Evolutionary conservation across 2,329 filamentous ascomycete genomes (phyloP), one percentile per base, ranked within the genome.

Genomic region (Scedosporium dehoogii): DNA sequence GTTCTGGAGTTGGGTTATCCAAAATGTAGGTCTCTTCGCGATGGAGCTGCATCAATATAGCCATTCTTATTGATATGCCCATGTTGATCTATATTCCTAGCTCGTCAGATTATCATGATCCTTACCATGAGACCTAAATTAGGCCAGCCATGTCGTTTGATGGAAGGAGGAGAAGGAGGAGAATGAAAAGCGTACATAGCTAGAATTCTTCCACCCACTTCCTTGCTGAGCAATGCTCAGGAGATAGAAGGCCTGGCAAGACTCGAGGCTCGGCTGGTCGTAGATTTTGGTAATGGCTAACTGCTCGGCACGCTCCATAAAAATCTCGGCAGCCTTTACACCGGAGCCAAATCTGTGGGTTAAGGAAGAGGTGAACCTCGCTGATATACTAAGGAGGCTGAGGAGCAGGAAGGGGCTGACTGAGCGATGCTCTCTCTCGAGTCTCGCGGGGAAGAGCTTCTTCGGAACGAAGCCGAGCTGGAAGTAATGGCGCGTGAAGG

Each of bases 381-480:
- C 81, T 3, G 82, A 84, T 61, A 85, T 77, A 66, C 81, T 81
- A 33, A 85, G 76, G 59, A 85, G 79, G 63, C 78, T 76, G 10
- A 84, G 73, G 21, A 85, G 72, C 25, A 85, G 74, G 63, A 85
- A 85, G 21, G 79, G 73, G 69, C 78, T 82, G 65, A 82, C 73
- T n/a, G 78, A 78, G 14, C 73, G 73, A 29, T 75, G 73, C 61
- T 82, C 75, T 3, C 75, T 75, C 46, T 72, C 74, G n/a, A 85
- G 72, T 6, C 75, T 74, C 25, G 76, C 72, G 1, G 76, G 73
- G 60, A 85, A 84, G 59, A 76, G 71, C 25, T 79, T 73, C 70
- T 82, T 84, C 4, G 79, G 80, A 41, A 85, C 80, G 67, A 85
- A 85, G 25, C 83, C 80, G 6, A 85, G 77, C 69, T 85, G 83